These are phyloP conservation scores for Platanthera zijinensis DNA, from an alignment of 106 monocot species.

Conservation along the genomic window DNA sequence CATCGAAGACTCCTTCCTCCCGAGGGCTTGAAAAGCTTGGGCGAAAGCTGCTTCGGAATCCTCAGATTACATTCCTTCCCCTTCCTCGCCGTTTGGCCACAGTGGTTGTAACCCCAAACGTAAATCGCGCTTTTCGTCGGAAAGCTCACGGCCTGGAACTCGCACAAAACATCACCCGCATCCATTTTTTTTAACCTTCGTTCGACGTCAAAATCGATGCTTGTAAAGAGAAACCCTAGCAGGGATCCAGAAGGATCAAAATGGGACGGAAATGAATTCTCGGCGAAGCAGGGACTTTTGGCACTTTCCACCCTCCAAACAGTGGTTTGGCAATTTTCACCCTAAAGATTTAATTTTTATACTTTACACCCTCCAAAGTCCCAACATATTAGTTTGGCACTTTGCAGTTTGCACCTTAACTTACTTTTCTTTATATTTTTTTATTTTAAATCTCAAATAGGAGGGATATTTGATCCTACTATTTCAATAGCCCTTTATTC, in stretches of 20 bases:
- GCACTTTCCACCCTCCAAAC: too few relatives aligned
- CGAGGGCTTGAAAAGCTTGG: conserved; percentile 32
- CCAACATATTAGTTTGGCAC: too few relatives aligned
- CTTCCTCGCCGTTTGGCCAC: conserved; percentile 80
- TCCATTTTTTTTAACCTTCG: conserved; percentile 28
- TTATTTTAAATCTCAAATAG: too few relatives aligned
- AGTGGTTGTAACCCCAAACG: conserved; percentile 91
- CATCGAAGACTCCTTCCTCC: conserved; percentile 41
- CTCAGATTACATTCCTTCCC: conserved; percentile 48
- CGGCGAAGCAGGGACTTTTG: too few relatives aligned
- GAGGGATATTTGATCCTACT: too few relatives aligned
- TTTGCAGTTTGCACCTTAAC: too few relatives aligned
- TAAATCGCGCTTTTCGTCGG: conserved; percentile 85
- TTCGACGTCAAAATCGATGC: neutral
- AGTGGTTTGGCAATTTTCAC: too few relatives aligned
- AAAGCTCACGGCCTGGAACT: conserved; percentile 20
- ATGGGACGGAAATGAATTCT: too few relatives aligned
- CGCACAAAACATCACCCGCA: conserved; percentile 26
- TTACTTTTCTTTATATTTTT: too few relatives aligned
- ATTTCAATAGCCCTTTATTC: too few relatives aligned
- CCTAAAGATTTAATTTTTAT: too few relatives aligned
- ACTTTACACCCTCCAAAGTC: too few relatives aligned
- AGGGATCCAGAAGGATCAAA: neutral
- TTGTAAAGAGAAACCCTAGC: neutral
- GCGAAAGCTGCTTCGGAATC: conserved; percentile 66